phyloP scores from a whole-genome alignment of 805 yeast genomes.

The Monosporozyma servazzii region DNA sequence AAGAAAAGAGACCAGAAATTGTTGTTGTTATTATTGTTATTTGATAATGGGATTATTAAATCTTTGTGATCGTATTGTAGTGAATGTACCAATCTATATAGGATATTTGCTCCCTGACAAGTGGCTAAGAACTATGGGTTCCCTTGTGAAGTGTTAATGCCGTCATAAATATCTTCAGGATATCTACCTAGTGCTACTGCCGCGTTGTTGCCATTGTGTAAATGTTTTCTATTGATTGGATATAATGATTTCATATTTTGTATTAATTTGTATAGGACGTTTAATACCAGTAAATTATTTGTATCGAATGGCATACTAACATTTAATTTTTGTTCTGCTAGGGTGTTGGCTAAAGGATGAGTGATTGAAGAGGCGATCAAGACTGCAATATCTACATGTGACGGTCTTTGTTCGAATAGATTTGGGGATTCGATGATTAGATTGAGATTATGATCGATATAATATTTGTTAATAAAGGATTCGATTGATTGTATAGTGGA shows the following conservation, averaged over 20 bases:
- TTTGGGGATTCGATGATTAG: slow-evolving; percentile 66
- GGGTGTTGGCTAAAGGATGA: slow-evolving; percentile 34
- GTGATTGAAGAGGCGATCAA: slow-evolving; percentile 38
- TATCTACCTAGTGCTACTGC: slow-evolving; percentile 75
- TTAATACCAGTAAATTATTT: slow-evolving; percentile 46
- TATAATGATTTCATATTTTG: slow-evolving; percentile 64
- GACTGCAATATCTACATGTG: slow-evolving; percentile 75
- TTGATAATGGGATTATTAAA: slow-evolving; percentile 31
- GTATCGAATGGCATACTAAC: slow-evolving; percentile 52
- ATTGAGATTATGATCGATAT: slow-evolving; percentile 34
- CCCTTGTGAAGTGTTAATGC: slow-evolving; percentile 61
- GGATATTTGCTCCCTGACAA: slow-evolving; percentile 54
- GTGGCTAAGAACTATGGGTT: slow-evolving; percentile 91
- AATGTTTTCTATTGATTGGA: slow-evolving; percentile 59
- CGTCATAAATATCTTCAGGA: slow-evolving; percentile 87
- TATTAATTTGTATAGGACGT: slow-evolving; percentile 54
- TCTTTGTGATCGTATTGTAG: slow-evolving; percentile 34
- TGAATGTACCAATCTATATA: slow-evolving; percentile 46
- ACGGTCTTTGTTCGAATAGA: slow-evolving; percentile 34
- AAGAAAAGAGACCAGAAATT: slow-evolving; percentile 16
- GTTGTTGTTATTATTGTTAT: slow-evolving; percentile 8
- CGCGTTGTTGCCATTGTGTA: slow-evolving; percentile 33
- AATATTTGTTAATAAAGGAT: slow-evolving; percentile 19
- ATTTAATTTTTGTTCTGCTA: no score
- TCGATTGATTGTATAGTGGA: neutral